Conservation (phyloP, 2,329 filamentous ascomycete species). For the Paecilomyces fulvus region DNA sequence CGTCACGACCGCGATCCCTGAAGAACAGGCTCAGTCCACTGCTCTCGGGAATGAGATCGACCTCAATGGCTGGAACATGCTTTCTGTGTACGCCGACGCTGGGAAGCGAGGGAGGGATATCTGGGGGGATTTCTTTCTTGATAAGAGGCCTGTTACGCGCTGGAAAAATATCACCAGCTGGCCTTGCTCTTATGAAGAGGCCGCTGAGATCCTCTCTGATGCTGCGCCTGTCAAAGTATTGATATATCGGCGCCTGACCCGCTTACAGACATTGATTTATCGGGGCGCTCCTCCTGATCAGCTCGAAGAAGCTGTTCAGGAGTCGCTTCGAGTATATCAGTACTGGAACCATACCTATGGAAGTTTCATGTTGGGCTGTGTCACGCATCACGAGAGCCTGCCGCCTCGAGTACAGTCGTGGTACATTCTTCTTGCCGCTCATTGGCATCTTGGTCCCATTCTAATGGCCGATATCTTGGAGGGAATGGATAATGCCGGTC, state of each 20-base stretch:
- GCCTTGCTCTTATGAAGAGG: conserved; percentile 49
- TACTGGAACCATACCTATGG: conserved; percentile 49
- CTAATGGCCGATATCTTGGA: conserved; percentile 48
- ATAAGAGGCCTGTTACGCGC: conserved; percentile 6
- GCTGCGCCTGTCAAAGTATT: conserved; percentile 53
- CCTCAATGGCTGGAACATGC: conserved; percentile 6
- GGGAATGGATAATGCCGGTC: conserved; percentile 36
- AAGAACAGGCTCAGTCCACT: background rate
- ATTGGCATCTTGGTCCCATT: conserved; percentile 51
- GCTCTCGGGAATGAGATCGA: conserved; percentile 1
- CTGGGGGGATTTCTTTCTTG: conserved; percentile 34
- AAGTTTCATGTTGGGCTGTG: conserved; percentile 45
- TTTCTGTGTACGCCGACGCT: background rate
- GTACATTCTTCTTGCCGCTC: conserved; percentile 50
- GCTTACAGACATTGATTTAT: conserved; percentile 46
- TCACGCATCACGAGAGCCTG: conserved; percentile 42
- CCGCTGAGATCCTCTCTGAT: conserved; percentile 42
- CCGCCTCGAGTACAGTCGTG: conserved; percentile 50
- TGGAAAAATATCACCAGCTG: conserved; percentile 29
- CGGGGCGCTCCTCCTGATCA: conserved; percentile 27
- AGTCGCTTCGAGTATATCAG: conserved; percentile 43
- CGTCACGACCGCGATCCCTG: conserved; percentile 13
- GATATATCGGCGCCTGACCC: conserved; percentile 48
- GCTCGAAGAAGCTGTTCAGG: conserved; percentile 43
- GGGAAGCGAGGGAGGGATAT: conserved; percentile 15